A percentile compares a stretch with the other conserved stretches of the same genome.
Evolutionary conservation across 305 asterid genomes (phyloP).

Genomic region (Fraxinus dipetala): DNA sequence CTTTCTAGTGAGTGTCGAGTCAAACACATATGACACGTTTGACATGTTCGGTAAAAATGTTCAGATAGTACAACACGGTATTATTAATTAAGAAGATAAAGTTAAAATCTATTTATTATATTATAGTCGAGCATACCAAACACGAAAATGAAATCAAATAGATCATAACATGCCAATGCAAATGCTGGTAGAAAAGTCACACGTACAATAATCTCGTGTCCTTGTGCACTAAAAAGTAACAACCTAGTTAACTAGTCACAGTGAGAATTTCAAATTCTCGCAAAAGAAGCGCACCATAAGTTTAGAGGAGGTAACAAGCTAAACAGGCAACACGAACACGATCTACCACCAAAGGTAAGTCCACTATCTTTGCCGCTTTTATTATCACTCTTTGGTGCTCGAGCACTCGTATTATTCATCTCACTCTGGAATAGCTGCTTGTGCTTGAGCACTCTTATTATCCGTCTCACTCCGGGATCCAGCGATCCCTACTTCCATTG

Average conservation of each 20-base stretch:
- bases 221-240: not conserved
- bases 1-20: not conserved
- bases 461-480: slow-evolving; percentile 19
- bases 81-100: not conserved
- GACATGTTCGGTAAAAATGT: not conserved
- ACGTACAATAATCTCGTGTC: not conserved
- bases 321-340: not conserved
- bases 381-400: slow-evolving; percentile 23
- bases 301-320: not conserved
- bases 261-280: not conserved
- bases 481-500: slow-evolving; percentile 23
- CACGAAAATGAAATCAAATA: not conserved
- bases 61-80: not conserved
- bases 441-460: not conserved
- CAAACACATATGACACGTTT: not conserved
- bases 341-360: not conserved
- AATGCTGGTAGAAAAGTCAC: not conserved
- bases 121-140: not conserved
- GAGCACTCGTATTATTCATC: slow-evolving; percentile 4
- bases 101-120: not conserved
- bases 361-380: slow-evolving; percentile 26
- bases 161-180: not conserved
- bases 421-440: not conserved
- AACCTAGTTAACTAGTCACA: not conserved
- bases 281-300: not conserved